Percentiles rank a stretch among this genome's conserved stretches.
Evolutionary conservation across 768 basidiomycete genomes (phyloP).

Genomic region (Panaeolus cyanescens): DNA sequence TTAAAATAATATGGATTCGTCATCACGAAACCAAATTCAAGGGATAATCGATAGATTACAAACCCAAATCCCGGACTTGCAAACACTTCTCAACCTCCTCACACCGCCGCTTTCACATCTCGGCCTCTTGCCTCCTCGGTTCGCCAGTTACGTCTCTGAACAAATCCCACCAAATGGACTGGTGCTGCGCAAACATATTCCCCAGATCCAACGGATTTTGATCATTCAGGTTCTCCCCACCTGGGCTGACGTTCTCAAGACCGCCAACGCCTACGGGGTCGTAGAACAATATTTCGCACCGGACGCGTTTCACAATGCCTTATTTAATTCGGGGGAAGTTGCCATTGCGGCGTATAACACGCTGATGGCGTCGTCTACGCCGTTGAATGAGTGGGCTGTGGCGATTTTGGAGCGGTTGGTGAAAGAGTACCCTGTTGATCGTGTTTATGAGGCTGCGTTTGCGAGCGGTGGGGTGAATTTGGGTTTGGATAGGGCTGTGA

Average conservation of each 20-base stretch:
- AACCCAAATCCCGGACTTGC: slow-evolving; percentile 46
- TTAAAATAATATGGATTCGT: background rate
- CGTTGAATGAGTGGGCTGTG: slow-evolving; percentile 51
- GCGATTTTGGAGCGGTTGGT: slow-evolving; percentile 55
- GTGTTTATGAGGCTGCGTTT: slow-evolving; percentile 59
- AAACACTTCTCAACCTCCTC: slow-evolving; percentile 57
- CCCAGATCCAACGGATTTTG: slow-evolving; percentile 64
- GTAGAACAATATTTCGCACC: slow-evolving; percentile 78
- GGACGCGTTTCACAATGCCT: slow-evolving; percentile 54
- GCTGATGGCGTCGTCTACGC: slow-evolving; percentile 45
- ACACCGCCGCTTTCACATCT: slow-evolving; percentile 57
- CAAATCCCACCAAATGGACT: slow-evolving; percentile 35
- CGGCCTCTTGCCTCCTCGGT: slow-evolving; percentile 62
- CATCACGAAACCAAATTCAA: background rate
- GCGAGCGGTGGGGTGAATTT: background rate
- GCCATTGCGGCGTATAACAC: slow-evolving; percentile 66
- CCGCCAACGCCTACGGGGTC: slow-evolving; percentile 45
- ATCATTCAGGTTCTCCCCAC: slow-evolving; percentile 66
- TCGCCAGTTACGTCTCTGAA: slow-evolving; percentile 41
- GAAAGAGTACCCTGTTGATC: slow-evolving; percentile 67
- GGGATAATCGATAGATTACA: slow-evolving; percentile 29
- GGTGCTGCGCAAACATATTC: slow-evolving; percentile 41
- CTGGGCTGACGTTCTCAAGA: slow-evolving; percentile 62
- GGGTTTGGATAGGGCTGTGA: slow-evolving; percentile 23
- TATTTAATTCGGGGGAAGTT: slow-evolving; percentile 49